Conservation (phyloP, 495 filamentous ascomycete genomes). For the Trichoderma erinaceum region DNA sequence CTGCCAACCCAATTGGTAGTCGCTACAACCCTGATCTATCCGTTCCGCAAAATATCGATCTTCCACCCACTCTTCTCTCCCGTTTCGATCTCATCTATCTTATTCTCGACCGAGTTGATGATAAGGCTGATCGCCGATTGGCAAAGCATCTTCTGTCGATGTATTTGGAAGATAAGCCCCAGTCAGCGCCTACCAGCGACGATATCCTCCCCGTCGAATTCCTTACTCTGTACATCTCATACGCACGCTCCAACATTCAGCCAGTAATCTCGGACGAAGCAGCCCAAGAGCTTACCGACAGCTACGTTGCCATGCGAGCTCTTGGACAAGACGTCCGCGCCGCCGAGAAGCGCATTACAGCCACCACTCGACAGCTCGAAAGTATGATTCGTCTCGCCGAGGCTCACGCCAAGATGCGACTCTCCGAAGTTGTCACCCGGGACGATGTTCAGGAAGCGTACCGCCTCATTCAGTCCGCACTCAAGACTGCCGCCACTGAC, state of each 20-base stretch:
- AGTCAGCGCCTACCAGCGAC: conserved; percentile 60
- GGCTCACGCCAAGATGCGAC: conserved; percentile 95
- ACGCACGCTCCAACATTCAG: conserved; percentile 81
- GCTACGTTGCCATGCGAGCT: conserved; percentile 95
- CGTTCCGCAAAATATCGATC: conserved; percentile 95
- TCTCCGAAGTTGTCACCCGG: conserved; percentile 66
- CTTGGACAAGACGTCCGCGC: conserved; percentile 92
- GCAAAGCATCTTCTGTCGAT: conserved; percentile 92
- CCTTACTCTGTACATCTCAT: conserved; percentile 94
- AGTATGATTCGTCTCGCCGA: conserved; percentile 95
- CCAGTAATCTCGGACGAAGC: conserved; percentile 73
- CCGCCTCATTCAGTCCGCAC: conserved; percentile 83
- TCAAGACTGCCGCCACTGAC: conserved; percentile 95
- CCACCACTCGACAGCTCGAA: conserved; percentile 91
- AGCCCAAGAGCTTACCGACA: conserved; percentile 68
- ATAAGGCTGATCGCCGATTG: conserved; percentile 76
- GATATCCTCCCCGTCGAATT: conserved; percentile 91
- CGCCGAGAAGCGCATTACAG: conserved; percentile 91
- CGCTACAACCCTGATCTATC: conserved; percentile 94
- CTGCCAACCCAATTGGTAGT: conserved; percentile 94
- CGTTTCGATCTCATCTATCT: conserved; percentile 97
- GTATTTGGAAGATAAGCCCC: conserved; percentile 91
- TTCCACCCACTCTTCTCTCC: conserved; percentile 89
- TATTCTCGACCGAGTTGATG: conserved; percentile 87
- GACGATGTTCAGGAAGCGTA: conserved; percentile 88